Conservation (phyloP, 2,329 filamentous ascomycete genomes). For the Colletotrichum truncatum region DNA sequence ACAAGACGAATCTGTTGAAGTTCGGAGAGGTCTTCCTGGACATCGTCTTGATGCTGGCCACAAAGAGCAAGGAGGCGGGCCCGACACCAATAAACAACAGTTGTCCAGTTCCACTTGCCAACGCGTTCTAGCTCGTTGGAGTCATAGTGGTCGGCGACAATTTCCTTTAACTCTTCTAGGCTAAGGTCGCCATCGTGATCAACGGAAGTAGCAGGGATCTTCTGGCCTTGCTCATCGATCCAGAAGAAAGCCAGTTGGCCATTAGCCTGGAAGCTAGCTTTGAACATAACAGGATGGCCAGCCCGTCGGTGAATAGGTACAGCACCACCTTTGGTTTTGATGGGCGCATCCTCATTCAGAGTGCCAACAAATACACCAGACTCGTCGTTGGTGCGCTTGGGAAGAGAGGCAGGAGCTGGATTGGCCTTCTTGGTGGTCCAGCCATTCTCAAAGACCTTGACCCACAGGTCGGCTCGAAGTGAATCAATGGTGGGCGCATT, state of each 20-base stretch:
- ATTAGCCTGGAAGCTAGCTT: slow-evolving; percentile 3
- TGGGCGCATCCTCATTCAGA: slow-evolving; percentile 12
- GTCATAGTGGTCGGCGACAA: slow-evolving; percentile 11
- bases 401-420: not conserved
- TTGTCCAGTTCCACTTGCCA: slow-evolving; percentile 11
- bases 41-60: no score
- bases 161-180: not conserved
- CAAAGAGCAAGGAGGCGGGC: not conserved
- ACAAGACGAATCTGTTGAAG: slow-evolving; percentile 4
- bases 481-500: not conserved
- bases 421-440: slow-evolving; percentile 1
- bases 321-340: not conserved
- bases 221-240: slow-evolving; percentile 16
- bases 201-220: not conserved
- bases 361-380: slow-evolving; percentile 11
- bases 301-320: slow-evolving; percentile 14
- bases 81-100: slow-evolving; percentile 18
- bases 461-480: not conserved
- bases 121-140: slow-evolving; percentile 13
- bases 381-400: slow-evolving; percentile 16
- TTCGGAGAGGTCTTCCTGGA: not conserved
- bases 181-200: slow-evolving; percentile 1
- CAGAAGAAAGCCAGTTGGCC: slow-evolving; percentile 12
- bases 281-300: not conserved
- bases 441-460: not conserved